Conservation (phyloP, 306 rosid species). For the Trifolium dubium region DNA sequence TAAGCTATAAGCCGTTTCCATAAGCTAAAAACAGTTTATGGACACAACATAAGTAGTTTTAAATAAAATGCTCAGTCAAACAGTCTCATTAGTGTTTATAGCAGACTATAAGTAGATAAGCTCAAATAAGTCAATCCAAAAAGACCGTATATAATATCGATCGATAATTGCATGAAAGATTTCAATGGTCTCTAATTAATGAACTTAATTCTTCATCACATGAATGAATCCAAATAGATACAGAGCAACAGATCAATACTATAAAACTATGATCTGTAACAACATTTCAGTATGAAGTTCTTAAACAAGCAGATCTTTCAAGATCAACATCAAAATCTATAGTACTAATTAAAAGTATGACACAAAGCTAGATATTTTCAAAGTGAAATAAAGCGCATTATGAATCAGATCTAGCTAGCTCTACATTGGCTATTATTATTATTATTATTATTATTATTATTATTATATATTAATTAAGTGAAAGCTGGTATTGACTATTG, state of each 20-base stretch:
- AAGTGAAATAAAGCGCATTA: constrained; percentile 35
- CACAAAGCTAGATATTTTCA: constrained; percentile 8
- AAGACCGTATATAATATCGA: background rate
- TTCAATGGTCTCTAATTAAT: background rate
- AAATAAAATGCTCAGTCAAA: background rate
- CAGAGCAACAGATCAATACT: background rate
- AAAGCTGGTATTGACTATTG: background rate
- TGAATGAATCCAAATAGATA: background rate
- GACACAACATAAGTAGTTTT: background rate
- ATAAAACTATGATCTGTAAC: background rate
- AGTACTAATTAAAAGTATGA: background rate
- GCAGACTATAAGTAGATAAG: background rate
- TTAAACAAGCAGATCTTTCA: constrained; percentile 29
- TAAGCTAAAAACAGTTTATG: background rate
- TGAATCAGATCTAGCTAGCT: constrained; percentile 50
- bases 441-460: too few species aligned
- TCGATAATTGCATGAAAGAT: background rate
- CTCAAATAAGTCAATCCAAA: background rate
- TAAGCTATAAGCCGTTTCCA: background rate
- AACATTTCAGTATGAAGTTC: too few species aligned
- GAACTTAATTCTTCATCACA: background rate
- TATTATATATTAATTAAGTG: too few species aligned
- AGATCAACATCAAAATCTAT: constrained; percentile 29
- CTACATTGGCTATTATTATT: constrained; percentile 5
- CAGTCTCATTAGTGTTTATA: background rate